phyloP scores from a whole-genome alignment of 2,329 filamentous ascomycete species.

The Phaeomoniella chlamydospora region DNA sequence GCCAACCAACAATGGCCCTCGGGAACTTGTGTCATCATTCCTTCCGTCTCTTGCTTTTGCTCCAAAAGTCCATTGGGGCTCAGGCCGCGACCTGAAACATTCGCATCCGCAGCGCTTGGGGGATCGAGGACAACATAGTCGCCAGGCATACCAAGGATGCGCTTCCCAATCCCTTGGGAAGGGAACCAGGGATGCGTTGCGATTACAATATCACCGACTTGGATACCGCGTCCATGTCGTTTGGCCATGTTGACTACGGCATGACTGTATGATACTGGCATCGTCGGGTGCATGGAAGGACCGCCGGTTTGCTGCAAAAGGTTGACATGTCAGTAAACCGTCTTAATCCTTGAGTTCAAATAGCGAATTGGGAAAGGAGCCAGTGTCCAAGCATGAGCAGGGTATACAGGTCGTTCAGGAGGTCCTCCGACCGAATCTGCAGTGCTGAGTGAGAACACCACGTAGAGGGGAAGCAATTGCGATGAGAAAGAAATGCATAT shows the following conservation, averaged over 20 bases:
- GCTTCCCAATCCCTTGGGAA: slow-evolving; percentile 54
- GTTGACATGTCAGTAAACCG: no score
- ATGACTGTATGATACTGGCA: slow-evolving; percentile 54
- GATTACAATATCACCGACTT: slow-evolving; percentile 72
- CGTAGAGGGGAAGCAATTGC: no score
- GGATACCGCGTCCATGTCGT: slow-evolving; percentile 50
- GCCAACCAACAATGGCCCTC: slow-evolving; percentile 82
- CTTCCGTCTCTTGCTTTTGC: slow-evolving; percentile 5
- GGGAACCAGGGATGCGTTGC: slow-evolving; percentile 61
- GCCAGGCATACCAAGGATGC: slow-evolving; percentile 59
- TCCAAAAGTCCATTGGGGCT: neutral
- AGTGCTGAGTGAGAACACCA: no score
- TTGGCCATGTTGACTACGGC: slow-evolving; percentile 49
- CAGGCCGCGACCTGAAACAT: slow-evolving; percentile 4
- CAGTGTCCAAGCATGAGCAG: no score
- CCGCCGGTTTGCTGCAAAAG: slow-evolving; percentile 49
- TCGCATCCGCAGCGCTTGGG: slow-evolving; percentile 17
- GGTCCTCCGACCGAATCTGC: no score
- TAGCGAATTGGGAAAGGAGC: no score
- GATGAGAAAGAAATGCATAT: no score
- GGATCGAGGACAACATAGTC: slow-evolving; percentile 35
- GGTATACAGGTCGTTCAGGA: no score
- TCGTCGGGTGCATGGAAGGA: slow-evolving; percentile 81
- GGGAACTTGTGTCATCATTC: slow-evolving; percentile 47
- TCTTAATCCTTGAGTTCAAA: no score